Conservation (phyloP, 768 basidiomycete species). For the Termitomyces titanicus region DNA sequence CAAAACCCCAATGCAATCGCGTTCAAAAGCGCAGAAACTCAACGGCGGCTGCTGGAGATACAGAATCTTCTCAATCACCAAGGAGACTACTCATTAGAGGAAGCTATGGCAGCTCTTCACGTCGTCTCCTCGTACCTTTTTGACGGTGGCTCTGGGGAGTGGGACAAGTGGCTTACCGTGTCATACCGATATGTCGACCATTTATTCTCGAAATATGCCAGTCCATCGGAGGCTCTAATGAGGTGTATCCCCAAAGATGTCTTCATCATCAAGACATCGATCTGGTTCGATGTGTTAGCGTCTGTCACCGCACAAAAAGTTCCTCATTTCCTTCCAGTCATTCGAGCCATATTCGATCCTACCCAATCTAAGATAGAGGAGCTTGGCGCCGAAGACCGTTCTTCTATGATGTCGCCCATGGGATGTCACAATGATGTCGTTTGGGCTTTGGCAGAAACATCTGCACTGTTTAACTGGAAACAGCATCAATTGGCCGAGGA, state of each 20-base stretch:
- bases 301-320: constrained; percentile 60
- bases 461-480: constrained; percentile 68
- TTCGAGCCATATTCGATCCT: constrained; percentile 55
- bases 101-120: constrained; percentile 77
- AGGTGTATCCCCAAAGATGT: constrained; percentile 45
- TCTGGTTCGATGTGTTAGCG: constrained; percentile 87
- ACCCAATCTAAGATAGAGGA: constrained; percentile 36
- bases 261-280: constrained; percentile 80
- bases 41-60: constrained; percentile 23
- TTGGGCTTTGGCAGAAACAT: constrained; percentile 75
- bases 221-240: constrained; percentile 43
- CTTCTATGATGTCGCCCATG: constrained; percentile 82
- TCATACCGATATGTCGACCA: constrained; percentile 52
- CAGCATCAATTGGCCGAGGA: constrained; percentile 32
- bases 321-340: constrained; percentile 55
- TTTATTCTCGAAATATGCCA: constrained; percentile 37
- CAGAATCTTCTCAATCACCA: constrained; percentile 19
- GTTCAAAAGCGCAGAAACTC: constrained; percentile 21
- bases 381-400: constrained; percentile 26
- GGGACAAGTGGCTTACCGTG: constrained; percentile 63
- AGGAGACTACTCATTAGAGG: constrained; percentile 48
- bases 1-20: constrained; percentile 17
- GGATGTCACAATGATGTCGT: constrained; percentile 80
- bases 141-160: constrained; percentile 67
- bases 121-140: constrained; percentile 77